Evolutionary conservation across 495 filamentous ascomycete species (phyloP).

Genomic region (Penicillium herquei): DNA sequence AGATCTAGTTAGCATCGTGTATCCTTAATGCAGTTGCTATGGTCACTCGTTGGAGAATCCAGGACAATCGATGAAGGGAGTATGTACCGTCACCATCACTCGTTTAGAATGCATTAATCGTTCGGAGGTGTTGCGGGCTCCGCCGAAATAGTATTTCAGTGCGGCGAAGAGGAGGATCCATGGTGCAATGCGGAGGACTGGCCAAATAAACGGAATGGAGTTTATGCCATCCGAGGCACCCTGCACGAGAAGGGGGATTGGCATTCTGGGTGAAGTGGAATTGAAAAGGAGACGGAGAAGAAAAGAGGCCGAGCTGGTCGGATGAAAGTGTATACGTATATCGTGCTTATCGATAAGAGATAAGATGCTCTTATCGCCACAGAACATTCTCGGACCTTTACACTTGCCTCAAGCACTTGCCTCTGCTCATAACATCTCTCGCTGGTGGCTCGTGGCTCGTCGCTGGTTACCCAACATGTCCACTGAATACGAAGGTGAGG

Average conservation of each 20-base stretch:
- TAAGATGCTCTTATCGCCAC: conserved; percentile 15
- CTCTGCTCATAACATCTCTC: not conserved
- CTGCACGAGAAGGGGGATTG: conserved; percentile 68
- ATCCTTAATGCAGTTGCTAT: no score
- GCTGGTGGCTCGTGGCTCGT: not conserved
- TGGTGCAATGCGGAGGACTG: conserved; percentile 56
- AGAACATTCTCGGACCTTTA: conserved; percentile 3
- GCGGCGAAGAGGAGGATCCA: conserved; percentile 59
- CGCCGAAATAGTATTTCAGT: conserved; percentile 76
- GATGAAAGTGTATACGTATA: conserved; percentile 16
- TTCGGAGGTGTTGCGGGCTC: conserved; percentile 72
- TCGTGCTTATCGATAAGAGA: conserved; percentile 14
- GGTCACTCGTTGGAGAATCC: no score
- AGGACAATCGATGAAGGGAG: not conserved
- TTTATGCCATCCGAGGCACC: conserved; percentile 61
- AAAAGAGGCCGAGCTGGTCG: conserved; percentile 14
- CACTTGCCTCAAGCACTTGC: not conserved
- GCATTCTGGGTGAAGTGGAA: conserved; percentile 55
- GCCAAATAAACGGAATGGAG: conserved; percentile 63
- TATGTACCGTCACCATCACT: conserved; percentile 78
- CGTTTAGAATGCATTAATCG: conserved; percentile 89
- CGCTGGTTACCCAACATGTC: conserved; percentile 6
- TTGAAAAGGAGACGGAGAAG: conserved; percentile 6
- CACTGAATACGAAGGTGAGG: conserved; percentile 45
- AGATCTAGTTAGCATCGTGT: conserved; percentile 6